Base-by-base conservation (phyloP, 192 early-diverging fungal genomes). In the Coemansia sp. region DNA sequence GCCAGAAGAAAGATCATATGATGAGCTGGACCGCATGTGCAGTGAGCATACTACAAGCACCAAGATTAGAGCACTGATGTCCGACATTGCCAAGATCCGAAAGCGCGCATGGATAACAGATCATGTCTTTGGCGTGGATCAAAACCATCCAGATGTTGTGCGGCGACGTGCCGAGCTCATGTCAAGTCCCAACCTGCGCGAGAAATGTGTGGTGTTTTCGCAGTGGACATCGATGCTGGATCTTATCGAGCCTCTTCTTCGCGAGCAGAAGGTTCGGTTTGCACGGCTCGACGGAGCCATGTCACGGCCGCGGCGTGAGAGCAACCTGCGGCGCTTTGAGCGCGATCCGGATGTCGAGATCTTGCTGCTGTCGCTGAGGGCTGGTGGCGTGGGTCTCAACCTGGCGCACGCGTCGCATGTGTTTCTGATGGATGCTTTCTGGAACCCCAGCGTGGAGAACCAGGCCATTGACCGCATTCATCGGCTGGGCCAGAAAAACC, bases 141-240 rank as follows among this genome's bases (percentile, higher is more conserved):
- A 69, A 48, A 21, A 19, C 26, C 61, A 76, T 48, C 58, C 72
- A 14, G 18, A 46, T 6, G 72, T 76, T n/a, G 40, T 33, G 30
- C 58, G 56, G 37, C 57, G 72, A 14, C 44, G 49, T 26, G 47
- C 21, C 11, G 50, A 69, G 66, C 59, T 76, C 21, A 35, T 18
- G 18, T 37, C 46, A 20, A 30, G n/a, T 1, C 58, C 62, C n/a
- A 50, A 23, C 8, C 36, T 55, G 13, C 63, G 63, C 63, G 86
- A 78, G 18, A 94, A 95, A 64, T 86, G 84, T 16, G 90, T 98
- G 4, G 86, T 98, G 0, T 98, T 97, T 63, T 96, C 94, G 15
- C 96, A 98, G 66, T 98, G 91, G 79, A 96, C 93, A 1, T 71
- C 71, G 6, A 87, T 95, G 81, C 79, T 97, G 18, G 84, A 90